Conservation (phyloP, 2,329 filamentous ascomycete species). For the Exophiala viscosa region DNA sequence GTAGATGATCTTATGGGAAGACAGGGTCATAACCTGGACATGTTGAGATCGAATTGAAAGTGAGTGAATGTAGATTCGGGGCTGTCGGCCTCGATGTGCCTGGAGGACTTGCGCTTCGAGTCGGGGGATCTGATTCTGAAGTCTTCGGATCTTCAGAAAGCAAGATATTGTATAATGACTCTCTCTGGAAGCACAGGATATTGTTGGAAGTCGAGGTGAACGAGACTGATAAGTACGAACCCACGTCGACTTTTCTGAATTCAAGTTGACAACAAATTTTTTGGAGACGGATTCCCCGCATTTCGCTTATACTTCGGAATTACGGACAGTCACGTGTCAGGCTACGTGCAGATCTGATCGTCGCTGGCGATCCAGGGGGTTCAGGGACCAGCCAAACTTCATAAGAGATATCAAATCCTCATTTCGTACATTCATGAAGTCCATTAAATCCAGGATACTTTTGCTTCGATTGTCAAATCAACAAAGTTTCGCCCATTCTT, state of each 20-base stretch:
- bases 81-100: no score
- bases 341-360: background rate
- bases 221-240: background rate
- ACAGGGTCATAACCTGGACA: background rate
- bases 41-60: background rate
- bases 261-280: background rate
- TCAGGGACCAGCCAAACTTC: no score
- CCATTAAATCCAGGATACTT: slow-evolving; percentile 10
- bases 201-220: background rate
- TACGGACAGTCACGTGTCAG: background rate
- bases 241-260: background rate
- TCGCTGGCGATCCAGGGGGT: background rate
- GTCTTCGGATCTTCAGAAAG: background rate
- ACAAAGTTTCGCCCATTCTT: slow-evolving; percentile 11
- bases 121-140: background rate
- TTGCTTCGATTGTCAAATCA: slow-evolving; percentile 8
- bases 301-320: background rate
- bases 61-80: background rate
- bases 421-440: slow-evolving; percentile 24
- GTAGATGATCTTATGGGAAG: background rate
- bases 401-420: background rate
- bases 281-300: slow-evolving; percentile 3
- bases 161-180: no score
- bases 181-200: no score
- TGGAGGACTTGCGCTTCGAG: no score